Base-by-base conservation (phyloP, 2,329 filamentous ascomycete species). In the Calonectria henricotiae region DNA sequence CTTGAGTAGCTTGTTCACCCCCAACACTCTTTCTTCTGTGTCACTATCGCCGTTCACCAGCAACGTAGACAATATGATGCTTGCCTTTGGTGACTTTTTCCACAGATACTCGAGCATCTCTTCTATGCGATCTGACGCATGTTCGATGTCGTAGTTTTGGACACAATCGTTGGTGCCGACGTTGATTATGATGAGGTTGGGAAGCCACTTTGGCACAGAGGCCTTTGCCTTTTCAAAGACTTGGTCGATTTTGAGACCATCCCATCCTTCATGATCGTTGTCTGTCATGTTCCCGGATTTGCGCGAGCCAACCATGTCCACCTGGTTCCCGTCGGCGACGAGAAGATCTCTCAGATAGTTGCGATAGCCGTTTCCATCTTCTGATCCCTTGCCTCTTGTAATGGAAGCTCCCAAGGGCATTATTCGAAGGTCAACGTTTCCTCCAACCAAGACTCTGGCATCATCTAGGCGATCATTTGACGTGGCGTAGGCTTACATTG, bases 341-440 rank as follows among this genome's bases (percentile, higher is more conserved):
- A 85, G 79, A 35, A 80, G 74, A 27, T 74, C 65, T 49, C 77
- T 79, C 4, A 85, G 77, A 47, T 73, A 68, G 23, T 75, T 65
- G 39, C 84, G 82, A 76, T 84, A 85, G 60, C 84, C 83, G 73
- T 85, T 84, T 65, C 77, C 80, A 60, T 81, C 78, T 1, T 80
- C 75, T 1, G 83, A 85, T 4, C 35, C 74, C 9, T 73, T 41
- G 58, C 85, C 84, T 54, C 75, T 81, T 11, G 83, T 85, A 68
- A 86, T 85, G 64, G 83, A 85, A 1, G 84, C 84, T 55, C 84
- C 84, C 2, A 86, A 79, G 3, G 84, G 79, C 81, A 86, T 84
- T 73, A 85, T 80, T 49, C 83, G 83, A 9, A 86, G 79, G n/a
- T 65, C 37, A 3, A 69, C 67, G 44, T 62, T 32, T 7, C 67